These are phyloP conservation scores for Apophysomyces variabilis DNA, from an alignment of 371 early-diverging fungal species.

Conservation along the genomic window DNA sequence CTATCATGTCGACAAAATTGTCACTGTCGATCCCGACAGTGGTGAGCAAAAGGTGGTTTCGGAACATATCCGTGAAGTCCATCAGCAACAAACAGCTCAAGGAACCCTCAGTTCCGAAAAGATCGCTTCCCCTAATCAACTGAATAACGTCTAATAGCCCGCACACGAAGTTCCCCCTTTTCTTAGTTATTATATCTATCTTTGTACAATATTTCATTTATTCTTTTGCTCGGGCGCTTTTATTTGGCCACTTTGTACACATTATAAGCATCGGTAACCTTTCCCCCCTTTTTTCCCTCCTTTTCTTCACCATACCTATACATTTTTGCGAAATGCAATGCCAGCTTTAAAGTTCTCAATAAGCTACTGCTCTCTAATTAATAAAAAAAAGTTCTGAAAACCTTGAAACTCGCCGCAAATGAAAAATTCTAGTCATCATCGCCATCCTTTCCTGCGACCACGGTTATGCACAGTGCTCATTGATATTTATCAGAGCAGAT, in stretches of 20 bases:
- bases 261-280: constrained; percentile 2
- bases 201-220: constrained; percentile 10
- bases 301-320: background rate
- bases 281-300: background rate
- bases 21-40: constrained; percentile 41
- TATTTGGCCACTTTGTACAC: constrained; percentile 1
- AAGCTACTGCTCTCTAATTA: background rate
- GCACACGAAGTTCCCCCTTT: background rate
- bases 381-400: background rate
- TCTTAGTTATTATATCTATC: background rate
- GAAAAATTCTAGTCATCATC: background rate
- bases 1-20: constrained; percentile 53
- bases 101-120: constrained; percentile 15
- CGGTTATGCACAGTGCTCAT: constrained; percentile 1
- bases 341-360: background rate
- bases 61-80: constrained; percentile 40
- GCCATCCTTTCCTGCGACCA: background rate
- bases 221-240: background rate
- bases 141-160: constrained; percentile 21
- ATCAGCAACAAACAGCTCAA: constrained; percentile 17
- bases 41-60: constrained; percentile 44
- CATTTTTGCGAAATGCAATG: background rate
- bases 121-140: constrained; percentile 17
- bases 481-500: constrained; percentile 20
- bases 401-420: background rate